Percentiles rank a stretch among this genome's conserved stretches.
Conservation (phyloP, 257 asterid species). For the Penstemon davidsonii region DNA sequence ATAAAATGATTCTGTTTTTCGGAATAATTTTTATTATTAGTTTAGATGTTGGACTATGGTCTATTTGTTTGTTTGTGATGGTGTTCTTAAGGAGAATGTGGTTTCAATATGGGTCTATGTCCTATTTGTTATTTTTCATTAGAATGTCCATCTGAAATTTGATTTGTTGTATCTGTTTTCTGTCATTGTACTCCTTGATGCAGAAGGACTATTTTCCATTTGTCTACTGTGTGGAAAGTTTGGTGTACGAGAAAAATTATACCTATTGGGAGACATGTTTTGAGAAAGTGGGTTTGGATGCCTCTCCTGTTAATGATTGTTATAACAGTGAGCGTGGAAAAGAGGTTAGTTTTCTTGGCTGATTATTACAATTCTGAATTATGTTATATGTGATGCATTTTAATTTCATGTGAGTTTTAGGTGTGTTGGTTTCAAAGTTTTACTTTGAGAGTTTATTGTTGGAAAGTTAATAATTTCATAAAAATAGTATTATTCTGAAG, state of each 20-base stretch:
- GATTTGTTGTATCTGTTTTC: conserved; percentile 4
- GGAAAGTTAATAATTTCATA: conserved; percentile 3
- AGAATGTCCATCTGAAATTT: not conserved
- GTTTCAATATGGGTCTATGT: not conserved
- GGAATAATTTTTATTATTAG: no score
- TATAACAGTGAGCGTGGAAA: conserved; percentile 54
- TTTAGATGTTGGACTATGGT: not conserved
- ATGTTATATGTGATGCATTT: not conserved
- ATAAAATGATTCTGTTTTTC: no score
- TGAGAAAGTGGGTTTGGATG: conserved; percentile 68
- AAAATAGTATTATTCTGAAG: not conserved
- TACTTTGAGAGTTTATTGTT: not conserved
- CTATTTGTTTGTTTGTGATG: not conserved
- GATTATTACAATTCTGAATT: not conserved
- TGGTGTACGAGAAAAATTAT: conserved; percentile 61
- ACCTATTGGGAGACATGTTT: conserved; percentile 82
- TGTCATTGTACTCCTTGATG: conserved; percentile 32
- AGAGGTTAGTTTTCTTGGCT: conserved; percentile 51
- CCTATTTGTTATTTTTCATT: conserved; percentile 6
- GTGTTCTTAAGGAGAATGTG: not conserved
- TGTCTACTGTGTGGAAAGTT: conserved; percentile 76
- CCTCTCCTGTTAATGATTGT: conserved; percentile 59
- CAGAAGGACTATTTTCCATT: conserved; percentile 82
- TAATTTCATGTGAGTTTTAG: conserved; percentile 5
- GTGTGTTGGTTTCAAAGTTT: not conserved